Evolutionary conservation across 2,329 filamentous ascomycete species (phyloP).

Genomic region (Dactylonectria estremocensis): DNA sequence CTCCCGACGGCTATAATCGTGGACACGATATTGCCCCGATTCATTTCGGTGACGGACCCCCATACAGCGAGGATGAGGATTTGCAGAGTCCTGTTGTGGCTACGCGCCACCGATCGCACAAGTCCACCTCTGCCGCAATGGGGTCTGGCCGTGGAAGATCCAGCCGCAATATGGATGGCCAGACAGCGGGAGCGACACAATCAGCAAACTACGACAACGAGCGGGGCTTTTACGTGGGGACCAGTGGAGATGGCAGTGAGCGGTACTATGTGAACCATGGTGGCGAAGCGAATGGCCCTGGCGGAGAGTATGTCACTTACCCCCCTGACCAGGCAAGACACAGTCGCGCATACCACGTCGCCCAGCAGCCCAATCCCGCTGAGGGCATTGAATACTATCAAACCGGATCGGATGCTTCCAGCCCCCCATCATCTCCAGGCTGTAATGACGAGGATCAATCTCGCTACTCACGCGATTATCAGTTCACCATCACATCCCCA

Average conservation of each 20-base stretch:
- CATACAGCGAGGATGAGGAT: slow-evolving; percentile 96
- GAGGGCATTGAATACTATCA: slow-evolving; percentile 68
- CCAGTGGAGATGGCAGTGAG: slow-evolving; percentile 79
- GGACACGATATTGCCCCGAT: slow-evolving; percentile 84
- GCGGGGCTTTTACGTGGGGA: slow-evolving; percentile 77
- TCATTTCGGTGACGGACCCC: slow-evolving; percentile 88
- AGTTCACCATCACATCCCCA: slow-evolving; percentile 94
- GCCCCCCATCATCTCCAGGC: slow-evolving; percentile 71
- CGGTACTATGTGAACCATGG: slow-evolving; percentile 81
- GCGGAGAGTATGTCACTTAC: slow-evolving; percentile 87
- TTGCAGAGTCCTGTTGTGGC: slow-evolving; percentile 92
- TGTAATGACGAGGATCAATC: slow-evolving; percentile 77
- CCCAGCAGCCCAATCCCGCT: slow-evolving; percentile 63
- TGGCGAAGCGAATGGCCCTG: slow-evolving; percentile 80
- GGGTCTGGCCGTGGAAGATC: slow-evolving; percentile 61
- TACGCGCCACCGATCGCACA: slow-evolving; percentile 88
- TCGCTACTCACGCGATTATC: slow-evolving; percentile 91
- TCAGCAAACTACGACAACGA: slow-evolving; percentile 70
- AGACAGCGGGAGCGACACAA: slow-evolving; percentile 60
- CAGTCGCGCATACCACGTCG: slow-evolving; percentile 62
- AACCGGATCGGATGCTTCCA: slow-evolving; percentile 71
- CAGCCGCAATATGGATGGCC: slow-evolving; percentile 60
- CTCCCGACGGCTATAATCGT: slow-evolving; percentile 68
- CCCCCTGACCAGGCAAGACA: slow-evolving; percentile 75
- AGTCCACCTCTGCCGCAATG: slow-evolving; percentile 72